Base-by-base conservation (phyloP, 805 yeast species). In the Candida peoriensis region DNA sequence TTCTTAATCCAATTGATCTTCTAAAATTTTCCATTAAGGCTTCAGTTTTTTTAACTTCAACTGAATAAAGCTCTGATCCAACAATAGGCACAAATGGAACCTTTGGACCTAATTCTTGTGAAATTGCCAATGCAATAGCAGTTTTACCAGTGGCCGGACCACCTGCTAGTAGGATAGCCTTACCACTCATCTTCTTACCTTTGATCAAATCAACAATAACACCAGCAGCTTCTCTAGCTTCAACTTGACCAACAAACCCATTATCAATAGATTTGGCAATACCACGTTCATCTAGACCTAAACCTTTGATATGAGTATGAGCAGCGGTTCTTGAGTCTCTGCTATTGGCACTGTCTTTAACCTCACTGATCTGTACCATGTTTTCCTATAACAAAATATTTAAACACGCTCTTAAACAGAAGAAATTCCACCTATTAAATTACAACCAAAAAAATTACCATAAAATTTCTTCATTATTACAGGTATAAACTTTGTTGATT, bases 141-240 rank as follows among this genome's bases (percentile, higher is more conserved):
- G 98, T 93, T 59, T 93, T 93, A 56, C 98, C 98, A 6, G 97
- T 90, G 0, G 97, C 96, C 8, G 98, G 97, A 6, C 95, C 95
- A 34, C 98, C 98, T 1, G 98, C 97, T 36, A 93, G 70, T 41
- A 93, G 63, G 33, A 93, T 78, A n/a, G 96, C 97, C 54, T 90
- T 84, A 20, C 98, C 98, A 33, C 95, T 82, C 81, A 93, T 83
- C 60, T 81, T 86, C 52, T 86, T 87, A 21, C 85, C 80, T 62
- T 88, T 89, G 64, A 93, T 87, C 63, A 93, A 70, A 61, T 93
- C 97, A 25, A 90, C 95, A 43, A 93, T 75, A 36, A 93, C 81
- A 44, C 98, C 98, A 55, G 96, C 88, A 0, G 97, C 97, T 63
- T 81, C 89, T 60, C 93, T 69, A 11, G 84, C 85, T 42, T 75